phyloP scores from a whole-genome alignment of 805 yeast species.

The Candida wancherniae region DNA sequence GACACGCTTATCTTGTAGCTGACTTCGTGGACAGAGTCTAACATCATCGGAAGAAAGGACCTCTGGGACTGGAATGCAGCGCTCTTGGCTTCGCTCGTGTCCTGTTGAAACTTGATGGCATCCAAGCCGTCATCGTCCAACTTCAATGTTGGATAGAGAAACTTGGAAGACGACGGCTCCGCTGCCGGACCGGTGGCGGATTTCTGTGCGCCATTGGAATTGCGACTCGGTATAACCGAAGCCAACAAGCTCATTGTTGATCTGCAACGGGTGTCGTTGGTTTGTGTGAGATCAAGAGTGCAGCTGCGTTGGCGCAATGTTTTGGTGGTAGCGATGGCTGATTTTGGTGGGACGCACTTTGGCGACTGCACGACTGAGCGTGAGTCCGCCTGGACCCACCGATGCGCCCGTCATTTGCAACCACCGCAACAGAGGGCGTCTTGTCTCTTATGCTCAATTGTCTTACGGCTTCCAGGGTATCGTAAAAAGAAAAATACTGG shows the following conservation, averaged over 20 bases:
- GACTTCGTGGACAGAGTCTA: slow-evolving; percentile 36
- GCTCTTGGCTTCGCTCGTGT: slow-evolving; percentile 17
- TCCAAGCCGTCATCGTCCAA: slow-evolving; percentile 21
- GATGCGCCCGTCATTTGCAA: too few species aligned
- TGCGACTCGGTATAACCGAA: slow-evolving; percentile 14
- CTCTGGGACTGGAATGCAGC: slow-evolving; percentile 21
- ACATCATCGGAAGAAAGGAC: slow-evolving; percentile 29
- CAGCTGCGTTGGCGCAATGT: too few species aligned
- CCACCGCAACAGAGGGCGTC: too few species aligned
- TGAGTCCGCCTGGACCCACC: too few species aligned
- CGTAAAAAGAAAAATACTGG: too few species aligned
- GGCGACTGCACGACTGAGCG: too few species aligned
- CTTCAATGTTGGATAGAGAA: slow-evolving; percentile 30
- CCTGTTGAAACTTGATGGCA: slow-evolving; percentile 29
- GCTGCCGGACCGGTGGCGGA: background rate
- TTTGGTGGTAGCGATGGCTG: too few species aligned
- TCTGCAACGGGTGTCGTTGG: too few species aligned
- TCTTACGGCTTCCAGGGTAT: too few species aligned
- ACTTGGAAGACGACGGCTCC: slow-evolving; percentile 14
- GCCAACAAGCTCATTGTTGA: slow-evolving; percentile 19
- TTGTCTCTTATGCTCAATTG: too few species aligned
- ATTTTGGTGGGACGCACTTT: too few species aligned
- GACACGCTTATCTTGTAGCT: slow-evolving; percentile 43
- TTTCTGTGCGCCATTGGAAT: slow-evolving; percentile 3
- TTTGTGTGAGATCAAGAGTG: too few species aligned